Base-by-base conservation (phyloP, 1,139 yeast genomes). In the Meyerozyma athensensis region DNA sequence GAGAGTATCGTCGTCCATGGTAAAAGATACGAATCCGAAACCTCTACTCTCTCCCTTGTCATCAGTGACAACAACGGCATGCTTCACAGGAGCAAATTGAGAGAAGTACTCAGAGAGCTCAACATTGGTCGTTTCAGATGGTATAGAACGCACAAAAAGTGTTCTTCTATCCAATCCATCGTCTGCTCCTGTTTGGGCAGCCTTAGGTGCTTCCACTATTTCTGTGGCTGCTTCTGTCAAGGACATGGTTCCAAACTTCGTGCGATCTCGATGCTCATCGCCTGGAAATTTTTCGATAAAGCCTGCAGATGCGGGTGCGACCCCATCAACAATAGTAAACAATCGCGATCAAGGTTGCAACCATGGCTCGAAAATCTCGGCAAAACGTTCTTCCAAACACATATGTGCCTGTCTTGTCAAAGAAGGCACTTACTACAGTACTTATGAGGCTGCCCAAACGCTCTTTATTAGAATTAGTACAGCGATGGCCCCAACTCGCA, bases 21-120 rank as follows among this genome's bases (percentile, higher is more conserved):
- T 79, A 59, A 94, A 92, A 34, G 95, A 83, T 13, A 89, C 98
- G 60, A 94, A 94, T 6, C 98, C 99, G 61, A 89, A 94, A 1
- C 98, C 97, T 59, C 94, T 76, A 4, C 96, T 86, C 35, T 77
- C 67, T 35, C 84, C 77, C 35, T 83, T 79, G 10, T 72, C 68
- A 56, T 92, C 96, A 34, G 73, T 84, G 18, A 94, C 98, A 36
- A 92, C 77, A 36, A 89, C 94, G 4, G 97, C 96, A 61, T 92
- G 98, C 61, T 84, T 89, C 10, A 92, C 95, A 4, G 98, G 98
- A 1, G 87, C 94, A 60, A 89, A 83, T 46, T 87, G 87, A 1
- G 97, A 84, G 55, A 92, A 92, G 62, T 73, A 87, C 49, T 83
- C 86, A 1, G 92, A 74, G 36, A 89, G 70, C 50, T 87, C 81